Percentiles rank a stretch among this genome's conserved stretches.
Conservation (phyloP, 495 filamentous ascomycete genomes). For the Bryoglossum gracile region DNA sequence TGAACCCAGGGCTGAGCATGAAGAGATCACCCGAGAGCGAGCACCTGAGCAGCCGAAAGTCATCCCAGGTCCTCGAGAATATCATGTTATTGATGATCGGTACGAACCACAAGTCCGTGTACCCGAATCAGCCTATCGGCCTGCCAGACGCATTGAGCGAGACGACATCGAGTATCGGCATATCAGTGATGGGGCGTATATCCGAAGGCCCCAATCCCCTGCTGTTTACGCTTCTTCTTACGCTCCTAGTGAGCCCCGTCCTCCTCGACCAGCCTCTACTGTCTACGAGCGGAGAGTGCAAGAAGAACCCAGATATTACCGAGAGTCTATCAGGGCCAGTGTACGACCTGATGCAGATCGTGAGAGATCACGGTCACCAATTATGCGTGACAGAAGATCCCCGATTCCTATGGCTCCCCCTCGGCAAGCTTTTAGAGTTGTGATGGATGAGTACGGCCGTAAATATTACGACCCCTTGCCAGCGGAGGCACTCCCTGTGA, state of each 20-base stretch:
- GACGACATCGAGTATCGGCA: constrained; percentile 31
- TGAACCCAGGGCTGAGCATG: constrained; percentile 25
- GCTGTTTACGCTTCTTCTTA: constrained; percentile 40
- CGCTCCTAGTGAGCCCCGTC: constrained; percentile 36
- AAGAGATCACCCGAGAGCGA: constrained; percentile 1
- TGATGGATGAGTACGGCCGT: constrained; percentile 64
- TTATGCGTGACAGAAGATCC: constrained; percentile 41
- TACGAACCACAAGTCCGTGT: constrained; percentile 16
- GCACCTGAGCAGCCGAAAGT: constrained; percentile 10
- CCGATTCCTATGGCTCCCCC: constrained; percentile 50
- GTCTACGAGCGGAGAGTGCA: constrained; percentile 43
- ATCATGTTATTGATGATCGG: constrained; percentile 12
- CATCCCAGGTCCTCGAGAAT: background rate
- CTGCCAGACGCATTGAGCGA: constrained; percentile 32
- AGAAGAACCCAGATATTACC: constrained; percentile 49
- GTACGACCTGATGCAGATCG: constrained; percentile 39
- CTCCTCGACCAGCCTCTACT: constrained; percentile 55
- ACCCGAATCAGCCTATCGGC: constrained; percentile 20
- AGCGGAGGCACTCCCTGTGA: constrained; percentile 21
- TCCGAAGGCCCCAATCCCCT: constrained; percentile 42
- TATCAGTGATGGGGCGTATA: constrained; percentile 35
- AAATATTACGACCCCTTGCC: constrained; percentile 55
- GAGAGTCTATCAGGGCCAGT: constrained; percentile 37
- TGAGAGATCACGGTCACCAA: constrained; percentile 53
- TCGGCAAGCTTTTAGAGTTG: constrained; percentile 47